Evolutionary conservation across 1,284 basidiomycete species (phyloP), one percentile per base, ranked within the genome.

Genomic region (Cutaneotrichosporon sp.): DNA sequence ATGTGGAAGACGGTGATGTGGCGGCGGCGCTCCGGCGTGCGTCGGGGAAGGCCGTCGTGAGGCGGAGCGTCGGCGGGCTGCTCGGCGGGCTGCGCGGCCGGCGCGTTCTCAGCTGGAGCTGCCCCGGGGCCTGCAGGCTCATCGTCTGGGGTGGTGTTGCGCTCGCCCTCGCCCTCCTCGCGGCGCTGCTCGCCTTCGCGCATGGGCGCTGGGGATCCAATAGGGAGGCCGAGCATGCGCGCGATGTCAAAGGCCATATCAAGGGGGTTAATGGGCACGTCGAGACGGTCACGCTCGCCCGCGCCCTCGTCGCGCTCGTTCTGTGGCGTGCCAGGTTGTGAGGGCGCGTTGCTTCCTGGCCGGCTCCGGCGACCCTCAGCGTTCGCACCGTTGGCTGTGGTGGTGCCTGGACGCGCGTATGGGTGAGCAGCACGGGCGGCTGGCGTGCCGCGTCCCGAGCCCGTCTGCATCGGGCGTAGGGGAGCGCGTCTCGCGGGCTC

Each of bases 131-230:
- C 51, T 2, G 51, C n/a, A 20, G 51, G 8, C 2, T 45, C 7
- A 2, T 8, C 18, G 3, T n/a, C 38, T 9, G 18, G 18, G 18
- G 7, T 6, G 16, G 7, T 7, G 31, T 25, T 38, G 46, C 38
- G 24, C 10, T 13, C 54, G 25, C 27, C 22, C 2, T 38, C 52
- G 45, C 25, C 22, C 3, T 42, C 53, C 22, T 34, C 46, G 22
- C 51, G 47, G 22, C 29, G 47, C 24, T 42, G 56, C 55, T 24
- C 54, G 16, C 25, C 56, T 13, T 58, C 55, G 1, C 62, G 58
- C 64, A 72, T 70, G 11, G 66, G 66, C 43, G 63, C n/a, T 3
- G 70, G 69, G 14, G 69, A 72, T 7, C 65, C 66, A 27, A 65
- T 60, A 42, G 38, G 38, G 14, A 67, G 43, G 25, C 56, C 58